These are phyloP conservation scores for Teratosphaeriaceae sp. DNA, from an alignment of 2,329 filamentous ascomycete species.

Conservation along the genomic window DNA sequence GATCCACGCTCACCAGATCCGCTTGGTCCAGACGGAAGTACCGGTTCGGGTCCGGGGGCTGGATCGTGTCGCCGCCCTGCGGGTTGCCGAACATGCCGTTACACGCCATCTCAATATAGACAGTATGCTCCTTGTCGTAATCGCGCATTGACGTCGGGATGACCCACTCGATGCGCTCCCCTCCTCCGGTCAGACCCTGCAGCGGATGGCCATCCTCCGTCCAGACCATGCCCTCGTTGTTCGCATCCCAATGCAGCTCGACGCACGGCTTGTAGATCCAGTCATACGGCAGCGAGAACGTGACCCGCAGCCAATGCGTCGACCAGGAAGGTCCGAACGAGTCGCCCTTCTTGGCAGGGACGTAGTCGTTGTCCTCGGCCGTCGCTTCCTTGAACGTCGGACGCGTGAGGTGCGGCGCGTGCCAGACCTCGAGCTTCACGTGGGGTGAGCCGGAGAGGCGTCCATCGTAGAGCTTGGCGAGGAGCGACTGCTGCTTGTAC, in stretches of 20 bases:
- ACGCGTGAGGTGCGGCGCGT: slow-evolving; percentile 66
- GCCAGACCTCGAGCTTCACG: slow-evolving; percentile 65
- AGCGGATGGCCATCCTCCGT: slow-evolving; percentile 80
- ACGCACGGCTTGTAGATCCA: slow-evolving; percentile 70
- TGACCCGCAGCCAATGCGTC: slow-evolving; percentile 93
- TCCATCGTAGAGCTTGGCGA: slow-evolving; percentile 66
- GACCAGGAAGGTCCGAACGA: slow-evolving; percentile 93
- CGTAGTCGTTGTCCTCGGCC: slow-evolving; percentile 59
- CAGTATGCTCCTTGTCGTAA: slow-evolving; percentile 68
- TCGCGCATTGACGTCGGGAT: slow-evolving; percentile 75
- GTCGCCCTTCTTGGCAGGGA: slow-evolving; percentile 65
- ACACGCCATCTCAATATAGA: slow-evolving; percentile 98
- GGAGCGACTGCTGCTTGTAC: slow-evolving; percentile 32
- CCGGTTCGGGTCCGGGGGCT: slow-evolving; percentile 79
- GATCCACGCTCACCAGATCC: slow-evolving; percentile 82
- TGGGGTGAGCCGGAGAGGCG: slow-evolving; percentile 61
- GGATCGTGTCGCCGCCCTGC: slow-evolving; percentile 73
- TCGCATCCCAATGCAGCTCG: slow-evolving; percentile 95
- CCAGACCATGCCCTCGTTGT: slow-evolving; percentile 94
- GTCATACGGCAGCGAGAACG: slow-evolving; percentile 67
- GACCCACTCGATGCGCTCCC: slow-evolving; percentile 87
- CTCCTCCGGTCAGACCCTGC: slow-evolving; percentile 84
- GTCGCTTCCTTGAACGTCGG: slow-evolving; percentile 82
- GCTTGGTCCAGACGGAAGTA: slow-evolving; percentile 71
- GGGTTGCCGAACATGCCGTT: slow-evolving; percentile 98